Conservation (phyloP, 495 filamentous ascomycete genomes). For the Podospora australis region DNA sequence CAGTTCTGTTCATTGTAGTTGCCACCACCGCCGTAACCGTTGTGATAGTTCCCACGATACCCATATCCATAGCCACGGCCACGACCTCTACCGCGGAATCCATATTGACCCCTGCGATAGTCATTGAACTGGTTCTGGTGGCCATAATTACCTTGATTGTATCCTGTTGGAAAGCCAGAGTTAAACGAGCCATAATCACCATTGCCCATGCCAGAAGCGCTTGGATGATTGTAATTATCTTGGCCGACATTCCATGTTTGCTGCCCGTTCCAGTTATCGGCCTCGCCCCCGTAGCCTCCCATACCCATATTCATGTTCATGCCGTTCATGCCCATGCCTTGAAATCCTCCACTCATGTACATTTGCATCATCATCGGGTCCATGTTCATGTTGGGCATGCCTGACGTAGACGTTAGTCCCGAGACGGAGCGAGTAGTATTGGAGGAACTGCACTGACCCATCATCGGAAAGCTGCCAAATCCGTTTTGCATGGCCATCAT, state of each 20-base stretch:
- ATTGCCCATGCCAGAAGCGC: conserved; percentile 65
- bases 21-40: conserved; percentile 19
- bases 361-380: conserved; percentile 81
- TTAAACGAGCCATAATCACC: conserved; percentile 77
- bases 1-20: conserved; percentile 25
- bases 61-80: conserved; percentile 52
- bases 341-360: conserved; percentile 72
- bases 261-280: conserved; percentile 59
- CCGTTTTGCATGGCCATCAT: conserved; percentile 65
- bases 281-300: conserved; percentile 59
- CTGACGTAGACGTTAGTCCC: conserved; percentile 34
- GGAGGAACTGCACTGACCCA: conserved; percentile 59
- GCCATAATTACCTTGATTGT: conserved; percentile 58
- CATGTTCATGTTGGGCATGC: conserved; percentile 77
- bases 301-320: conserved; percentile 87
- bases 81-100: conserved; percentile 56
- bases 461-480: conserved; percentile 66
- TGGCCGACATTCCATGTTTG: conserved; percentile 71
- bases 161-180: conserved; percentile 61
- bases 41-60: conserved; percentile 37
- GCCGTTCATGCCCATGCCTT: conserved; percentile 85
- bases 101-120: conserved; percentile 46
- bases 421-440: background rate
- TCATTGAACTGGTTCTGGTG: conserved; percentile 55
- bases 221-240: conserved; percentile 65